phyloP scores from a whole-genome alignment of 140 eudicot genomes.

The Stevia rebaudiana region DNA sequence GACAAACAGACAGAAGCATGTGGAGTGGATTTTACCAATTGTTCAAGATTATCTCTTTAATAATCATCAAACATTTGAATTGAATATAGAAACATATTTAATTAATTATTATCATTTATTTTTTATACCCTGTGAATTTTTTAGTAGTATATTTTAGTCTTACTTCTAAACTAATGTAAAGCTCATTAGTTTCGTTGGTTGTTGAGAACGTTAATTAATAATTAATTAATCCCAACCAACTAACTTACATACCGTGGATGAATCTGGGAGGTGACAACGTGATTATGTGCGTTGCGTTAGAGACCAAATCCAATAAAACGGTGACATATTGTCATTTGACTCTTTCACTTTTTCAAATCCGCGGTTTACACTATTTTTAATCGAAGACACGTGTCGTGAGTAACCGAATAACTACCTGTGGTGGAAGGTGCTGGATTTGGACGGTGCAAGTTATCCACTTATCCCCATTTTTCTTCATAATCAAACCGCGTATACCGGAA shows the following conservation, averaged over 20 bases:
- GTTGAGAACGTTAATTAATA: constrained; percentile 14
- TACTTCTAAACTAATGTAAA: too few species aligned
- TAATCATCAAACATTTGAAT: too few species aligned
- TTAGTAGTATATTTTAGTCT: too few species aligned
- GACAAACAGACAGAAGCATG: too few species aligned
- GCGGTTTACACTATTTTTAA: neutral
- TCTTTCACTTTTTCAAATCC: neutral
- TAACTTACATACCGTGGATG: constrained; percentile 10
- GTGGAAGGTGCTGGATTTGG: constrained; percentile 29
- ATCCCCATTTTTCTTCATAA: constrained; percentile 4
- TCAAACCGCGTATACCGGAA: constrained; percentile 21
- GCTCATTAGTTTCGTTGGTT: too few species aligned
- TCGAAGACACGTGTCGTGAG: constrained; percentile 23
- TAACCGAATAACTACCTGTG: constrained; percentile 12
- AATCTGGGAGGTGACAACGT: constrained; percentile 15
- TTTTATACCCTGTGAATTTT: too few species aligned
- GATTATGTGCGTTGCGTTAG: neutral
- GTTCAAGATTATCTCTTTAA: too few species aligned
- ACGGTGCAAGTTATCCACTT: constrained; percentile 28
- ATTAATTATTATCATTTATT: too few species aligned
- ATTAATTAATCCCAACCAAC: neutral
- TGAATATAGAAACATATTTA: too few species aligned
- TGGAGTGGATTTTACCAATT: too few species aligned
- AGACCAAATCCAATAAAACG: neutral
- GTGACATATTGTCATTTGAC: constrained; percentile 13